phyloP scores from a whole-genome alignment of 176 grass and related monocot species.

The Musa schizocarpa region DNA sequence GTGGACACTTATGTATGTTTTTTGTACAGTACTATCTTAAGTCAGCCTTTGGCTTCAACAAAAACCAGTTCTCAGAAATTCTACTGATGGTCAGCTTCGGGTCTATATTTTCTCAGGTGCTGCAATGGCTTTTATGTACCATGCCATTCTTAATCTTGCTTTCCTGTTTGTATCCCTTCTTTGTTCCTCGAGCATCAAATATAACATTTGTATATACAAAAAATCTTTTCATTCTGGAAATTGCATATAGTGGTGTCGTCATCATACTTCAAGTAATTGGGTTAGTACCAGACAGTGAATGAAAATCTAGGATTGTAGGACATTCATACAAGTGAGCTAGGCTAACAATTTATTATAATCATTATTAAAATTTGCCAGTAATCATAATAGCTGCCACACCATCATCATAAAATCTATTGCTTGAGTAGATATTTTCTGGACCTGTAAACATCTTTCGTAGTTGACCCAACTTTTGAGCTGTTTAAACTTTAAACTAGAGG shows the following conservation, averaged over 20 bases:
- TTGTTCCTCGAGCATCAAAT: not conserved
- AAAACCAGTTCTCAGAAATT: constrained; percentile 85
- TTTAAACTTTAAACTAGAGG: not conserved
- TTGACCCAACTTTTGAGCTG: not conserved
- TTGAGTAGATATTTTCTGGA: not conserved
- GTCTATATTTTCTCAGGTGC: constrained; percentile 78
- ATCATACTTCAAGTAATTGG: not conserved
- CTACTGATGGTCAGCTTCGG: constrained; percentile 74
- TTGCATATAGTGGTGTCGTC: not conserved
- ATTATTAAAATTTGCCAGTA: no score
- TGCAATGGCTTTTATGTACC: not conserved
- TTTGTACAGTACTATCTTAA: constrained; percentile 74
- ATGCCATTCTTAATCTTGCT: not conserved
- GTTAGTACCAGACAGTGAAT: not conserved
- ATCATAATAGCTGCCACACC: no score
- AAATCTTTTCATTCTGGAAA: not conserved
- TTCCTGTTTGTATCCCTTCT: not conserved
- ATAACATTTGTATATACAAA: not conserved
- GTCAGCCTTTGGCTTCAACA: constrained; percentile 74
- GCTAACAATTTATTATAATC: no score
- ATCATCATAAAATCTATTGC: no score
- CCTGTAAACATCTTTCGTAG: not conserved
- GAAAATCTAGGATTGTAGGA: not conserved
- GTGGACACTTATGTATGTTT: not conserved
- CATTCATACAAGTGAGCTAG: no score